Base-by-base conservation (phyloP, 2,329 filamentous ascomycete genomes). In the Leptoxyphium fumago region DNA sequence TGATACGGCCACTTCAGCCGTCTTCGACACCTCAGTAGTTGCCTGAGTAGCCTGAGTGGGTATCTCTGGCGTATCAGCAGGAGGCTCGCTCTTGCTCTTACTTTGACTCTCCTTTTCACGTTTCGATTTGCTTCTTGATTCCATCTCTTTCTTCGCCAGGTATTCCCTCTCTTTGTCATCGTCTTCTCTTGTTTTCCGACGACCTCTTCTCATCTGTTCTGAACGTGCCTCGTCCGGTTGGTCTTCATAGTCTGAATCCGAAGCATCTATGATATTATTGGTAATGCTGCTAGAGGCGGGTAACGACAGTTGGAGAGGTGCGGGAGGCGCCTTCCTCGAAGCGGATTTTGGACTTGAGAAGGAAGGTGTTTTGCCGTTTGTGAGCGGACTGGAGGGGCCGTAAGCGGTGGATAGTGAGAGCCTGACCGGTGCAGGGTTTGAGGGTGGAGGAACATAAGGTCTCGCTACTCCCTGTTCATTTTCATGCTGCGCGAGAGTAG, bases 161-260 rank as follows among this genome's bases (percentile, higher is more conserved):
- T 77, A 69, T 57, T 89, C 84, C 40, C 88, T 77, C 44, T 85
- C 75, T 44, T 73, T 73, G 52, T 95, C 86, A 55, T 95, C 88
- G 48, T 94, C 85, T 60, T 89, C 86, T 43, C 88, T 75, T 2
- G 87, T 94, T 61, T 82, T 85, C 53, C 85, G 74, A 46, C 87
- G 76, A 8, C 87, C 89, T 48, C 88, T 75, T 43, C 50, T 48
- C 29, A 55, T 46, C 29, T 55, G 52, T 32, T 59, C 56, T 11
- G 49, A 53, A 11, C 58, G 53, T 41, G 57, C 57, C 40, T 55
- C 57, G 17, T 55, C 80, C 10, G 85, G 64, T 30, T 83, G 73
- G 49, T 88, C 82, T 46, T 91, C 85, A 52, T 88, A 91, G 50
- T 94, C 87, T 0, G 84, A 88, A 47, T 85, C 84, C 0, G 80